phyloP scores from a whole-genome alignment of 1,139 yeast genomes.

The Debaryomyces subglobosus region DNA sequence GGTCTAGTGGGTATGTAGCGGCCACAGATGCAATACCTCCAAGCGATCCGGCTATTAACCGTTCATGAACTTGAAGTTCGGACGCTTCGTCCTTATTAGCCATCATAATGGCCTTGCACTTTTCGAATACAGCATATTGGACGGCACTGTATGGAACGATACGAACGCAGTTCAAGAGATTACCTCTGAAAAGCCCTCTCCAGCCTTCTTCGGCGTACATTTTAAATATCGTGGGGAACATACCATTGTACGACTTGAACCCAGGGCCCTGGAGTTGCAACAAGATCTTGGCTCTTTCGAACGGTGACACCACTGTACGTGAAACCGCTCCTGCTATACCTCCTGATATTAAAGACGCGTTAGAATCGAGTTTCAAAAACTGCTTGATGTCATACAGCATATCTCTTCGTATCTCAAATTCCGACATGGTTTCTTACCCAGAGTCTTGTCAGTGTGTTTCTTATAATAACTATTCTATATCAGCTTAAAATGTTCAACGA shows the following conservation, averaged over 20 bases:
- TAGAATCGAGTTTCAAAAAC: slow-evolving; percentile 49
- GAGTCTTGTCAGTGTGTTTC: background rate
- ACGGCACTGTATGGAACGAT: slow-evolving; percentile 95
- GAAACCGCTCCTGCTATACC: slow-evolving; percentile 89
- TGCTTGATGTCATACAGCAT: slow-evolving; percentile 22
- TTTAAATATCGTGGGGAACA: slow-evolving; percentile 70
- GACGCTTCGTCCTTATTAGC: slow-evolving; percentile 28
- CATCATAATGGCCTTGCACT: slow-evolving; percentile 56
- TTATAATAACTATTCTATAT: background rate
- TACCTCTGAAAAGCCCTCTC: slow-evolving; percentile 87
- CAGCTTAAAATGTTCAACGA: background rate
- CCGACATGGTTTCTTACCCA: background rate
- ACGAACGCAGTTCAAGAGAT: slow-evolving; percentile 84
- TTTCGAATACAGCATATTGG: slow-evolving; percentile 85
- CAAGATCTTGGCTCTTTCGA: slow-evolving; percentile 90
- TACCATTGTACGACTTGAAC: slow-evolving; percentile 67
- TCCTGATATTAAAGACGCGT: slow-evolving; percentile 62
- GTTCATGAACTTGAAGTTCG: slow-evolving; percentile 50
- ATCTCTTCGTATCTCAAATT: background rate
- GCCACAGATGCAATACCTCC: slow-evolving; percentile 84
- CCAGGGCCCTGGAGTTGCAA: slow-evolving; percentile 89
- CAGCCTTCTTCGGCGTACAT: slow-evolving; percentile 92
- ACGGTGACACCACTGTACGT: slow-evolving; percentile 91
- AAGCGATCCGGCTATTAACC: slow-evolving; percentile 75
- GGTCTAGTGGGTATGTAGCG: slow-evolving; percentile 89